Conservation (phyloP, 352 stramenopile species). For the Phytopythium oedochilum region DNA sequence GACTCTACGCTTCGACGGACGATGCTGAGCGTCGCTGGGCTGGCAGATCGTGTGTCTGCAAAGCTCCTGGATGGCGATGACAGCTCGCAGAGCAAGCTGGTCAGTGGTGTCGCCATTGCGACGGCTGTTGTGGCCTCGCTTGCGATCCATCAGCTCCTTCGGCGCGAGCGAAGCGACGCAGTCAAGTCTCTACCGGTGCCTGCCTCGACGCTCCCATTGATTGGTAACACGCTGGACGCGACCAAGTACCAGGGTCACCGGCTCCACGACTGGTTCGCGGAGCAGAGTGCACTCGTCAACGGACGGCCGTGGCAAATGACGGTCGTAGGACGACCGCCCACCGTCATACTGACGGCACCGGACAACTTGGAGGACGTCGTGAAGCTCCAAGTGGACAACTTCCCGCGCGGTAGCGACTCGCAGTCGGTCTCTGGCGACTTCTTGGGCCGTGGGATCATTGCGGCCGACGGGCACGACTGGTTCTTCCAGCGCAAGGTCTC, state of each 20-base stretch:
- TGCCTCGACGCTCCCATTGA: constrained; percentile 18
- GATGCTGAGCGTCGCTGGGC: neutral
- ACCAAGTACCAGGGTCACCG: constrained; percentile 37
- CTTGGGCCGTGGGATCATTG: constrained; percentile 53
- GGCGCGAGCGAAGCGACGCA: neutral
- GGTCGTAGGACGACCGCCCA: constrained; percentile 24
- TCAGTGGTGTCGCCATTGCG: neutral
- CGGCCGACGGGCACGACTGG: constrained; percentile 37
- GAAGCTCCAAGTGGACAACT: constrained; percentile 57
- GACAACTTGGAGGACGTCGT: constrained; percentile 42
- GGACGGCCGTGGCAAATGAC: constrained; percentile 31
- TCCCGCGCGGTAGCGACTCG: constrained; percentile 42
- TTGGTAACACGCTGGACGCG: constrained; percentile 43
- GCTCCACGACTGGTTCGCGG: constrained; percentile 46
- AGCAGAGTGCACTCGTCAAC: constrained; percentile 23
- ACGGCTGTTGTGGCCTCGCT: neutral
- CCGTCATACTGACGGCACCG: constrained; percentile 30
- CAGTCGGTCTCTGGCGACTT: constrained; percentile 36
- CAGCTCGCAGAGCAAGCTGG: neutral
- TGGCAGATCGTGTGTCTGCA: neutral
- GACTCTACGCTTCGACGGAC: too few relatives aligned
- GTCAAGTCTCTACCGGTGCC: neutral
- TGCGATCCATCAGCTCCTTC: neutral
- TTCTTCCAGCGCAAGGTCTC: constrained; percentile 67
- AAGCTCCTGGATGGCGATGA: neutral